Evolutionary conservation across 73 alveolate genomes (phyloP).

Genomic region (Paramecium tetraurelia): DNA sequence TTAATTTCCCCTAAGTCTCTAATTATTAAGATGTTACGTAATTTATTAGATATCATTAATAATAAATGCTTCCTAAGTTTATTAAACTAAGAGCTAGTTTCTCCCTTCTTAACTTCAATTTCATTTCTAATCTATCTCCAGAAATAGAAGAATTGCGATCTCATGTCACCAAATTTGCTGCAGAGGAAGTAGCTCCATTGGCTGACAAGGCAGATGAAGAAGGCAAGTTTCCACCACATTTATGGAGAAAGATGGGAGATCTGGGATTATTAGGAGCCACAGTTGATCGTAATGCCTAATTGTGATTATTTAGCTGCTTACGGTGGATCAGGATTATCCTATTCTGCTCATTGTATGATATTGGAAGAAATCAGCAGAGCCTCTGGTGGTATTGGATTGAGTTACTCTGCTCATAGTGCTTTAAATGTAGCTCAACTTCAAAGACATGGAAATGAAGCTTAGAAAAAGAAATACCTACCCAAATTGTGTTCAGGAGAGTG

Average conservation of each 20-base stretch:
- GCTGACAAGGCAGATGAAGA: constrained; percentile 83
- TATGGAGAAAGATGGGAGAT: constrained; percentile 89
- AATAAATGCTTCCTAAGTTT: neutral
- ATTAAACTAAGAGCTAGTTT: neutral
- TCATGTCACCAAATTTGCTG: constrained; percentile 49
- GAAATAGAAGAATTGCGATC: constrained; percentile 39
- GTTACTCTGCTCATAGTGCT: constrained; percentile 89
- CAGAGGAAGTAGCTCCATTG: constrained; percentile 76
- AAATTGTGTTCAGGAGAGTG: constrained; percentile 85
- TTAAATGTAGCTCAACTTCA: constrained; percentile 78
- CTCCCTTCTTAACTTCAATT: neutral
- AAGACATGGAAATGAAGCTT: constrained; percentile 77
- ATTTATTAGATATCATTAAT: neutral
- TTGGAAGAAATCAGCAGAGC: constrained; percentile 87
- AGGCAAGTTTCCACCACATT: constrained; percentile 71
- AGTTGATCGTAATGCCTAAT: constrained; percentile 57
- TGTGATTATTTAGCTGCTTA: constrained; percentile 45
- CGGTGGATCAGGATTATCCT: constrained; percentile 86
- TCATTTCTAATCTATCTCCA: neutral
- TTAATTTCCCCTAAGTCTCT: neutral
- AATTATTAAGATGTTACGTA: neutral
- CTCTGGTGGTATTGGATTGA: constrained; percentile 85
- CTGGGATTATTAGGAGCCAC: constrained; percentile 89
- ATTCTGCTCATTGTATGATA: constrained; percentile 83
- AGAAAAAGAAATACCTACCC: constrained; percentile 78